A percentile compares a stretch with the other conserved stretches of the same genome.
Evolutionary conservation across 2,329 filamentous ascomycete genomes (phyloP).

Genomic region (Alternaria triticina): DNA sequence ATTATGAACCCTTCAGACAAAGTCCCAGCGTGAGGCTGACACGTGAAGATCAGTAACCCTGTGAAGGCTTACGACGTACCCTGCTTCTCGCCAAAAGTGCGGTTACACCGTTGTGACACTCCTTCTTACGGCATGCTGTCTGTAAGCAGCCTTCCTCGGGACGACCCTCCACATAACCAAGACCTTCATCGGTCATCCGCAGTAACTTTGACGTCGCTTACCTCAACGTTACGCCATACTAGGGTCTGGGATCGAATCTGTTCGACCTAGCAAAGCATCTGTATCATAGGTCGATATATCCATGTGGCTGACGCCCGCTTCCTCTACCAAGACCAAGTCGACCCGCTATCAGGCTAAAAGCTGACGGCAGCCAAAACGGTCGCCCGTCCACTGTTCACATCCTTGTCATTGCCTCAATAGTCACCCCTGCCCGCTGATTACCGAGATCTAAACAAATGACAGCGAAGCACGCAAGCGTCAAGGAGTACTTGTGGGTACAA

Average conservation of each 20-base stretch:
- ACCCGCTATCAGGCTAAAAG: slow-evolving; percentile 37
- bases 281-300: slow-evolving; percentile 31
- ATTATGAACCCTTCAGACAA: not conserved
- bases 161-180: slow-evolving; percentile 30
- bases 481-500: slow-evolving; percentile 38
- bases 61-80: not conserved
- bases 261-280: slow-evolving; percentile 15
- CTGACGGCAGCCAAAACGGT: slow-evolving; percentile 25
- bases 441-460: slow-evolving; percentile 28
- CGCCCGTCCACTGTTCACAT: slow-evolving; percentile 23
- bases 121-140: slow-evolving; percentile 12
- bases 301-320: slow-evolving; percentile 27
- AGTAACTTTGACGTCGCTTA: slow-evolving; percentile 18
- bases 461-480: slow-evolving; percentile 14
- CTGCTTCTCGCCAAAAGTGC: not conserved
- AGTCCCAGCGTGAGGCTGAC: slow-evolving; percentile 4
- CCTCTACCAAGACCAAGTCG: slow-evolving; percentile 21
- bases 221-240: slow-evolving; percentile 15
- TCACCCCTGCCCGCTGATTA: slow-evolving; percentile 20
- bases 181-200: slow-evolving; percentile 8
- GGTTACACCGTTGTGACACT: not conserved
- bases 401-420: slow-evolving; percentile 22
- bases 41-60: not conserved
- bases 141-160: slow-evolving; percentile 37
- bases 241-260: slow-evolving; percentile 25